Conservation (phyloP, 2,329 filamentous ascomycete genomes). For the Diaporthe humulicola region DNA sequence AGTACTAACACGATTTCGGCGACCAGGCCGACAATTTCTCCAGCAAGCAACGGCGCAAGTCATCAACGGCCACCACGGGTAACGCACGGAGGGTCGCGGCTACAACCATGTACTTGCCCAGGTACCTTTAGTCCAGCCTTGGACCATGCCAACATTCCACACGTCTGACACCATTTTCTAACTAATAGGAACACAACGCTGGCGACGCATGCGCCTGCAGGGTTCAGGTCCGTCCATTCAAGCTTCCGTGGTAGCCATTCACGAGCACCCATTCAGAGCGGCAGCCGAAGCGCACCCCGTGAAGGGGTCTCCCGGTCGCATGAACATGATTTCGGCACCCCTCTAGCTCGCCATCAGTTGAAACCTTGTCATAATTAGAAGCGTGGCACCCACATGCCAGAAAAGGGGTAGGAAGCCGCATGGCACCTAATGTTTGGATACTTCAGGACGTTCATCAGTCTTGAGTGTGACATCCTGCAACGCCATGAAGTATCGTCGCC, state of each 20-base stretch:
- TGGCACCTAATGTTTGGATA: constrained; percentile 28
- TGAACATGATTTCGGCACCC: constrained; percentile 39
- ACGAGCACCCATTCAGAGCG: constrained; percentile 20
- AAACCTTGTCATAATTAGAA: constrained; percentile 39
- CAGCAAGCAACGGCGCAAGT: constrained; percentile 29
- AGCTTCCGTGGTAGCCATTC: constrained; percentile 22
- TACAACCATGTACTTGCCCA: constrained; percentile 12
- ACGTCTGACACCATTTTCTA: constrained; percentile 29
- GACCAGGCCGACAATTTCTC: constrained; percentile 31
- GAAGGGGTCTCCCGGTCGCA: constrained; percentile 34
- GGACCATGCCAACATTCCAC: constrained; percentile 28
- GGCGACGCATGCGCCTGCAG: constrained; percentile 27
- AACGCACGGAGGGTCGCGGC: constrained; percentile 29
- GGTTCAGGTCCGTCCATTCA: constrained; percentile 4
- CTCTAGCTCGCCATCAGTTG: constrained; percentile 29
- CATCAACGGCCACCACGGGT: constrained; percentile 27
- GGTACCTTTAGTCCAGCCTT: constrained; percentile 21
- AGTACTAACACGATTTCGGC: constrained; percentile 29
- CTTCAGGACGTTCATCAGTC: constrained; percentile 26
- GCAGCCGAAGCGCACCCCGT: constrained; percentile 24
- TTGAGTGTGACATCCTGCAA: constrained; percentile 31
- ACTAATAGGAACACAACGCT: constrained; percentile 22
- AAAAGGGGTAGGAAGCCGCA: constrained; percentile 32
- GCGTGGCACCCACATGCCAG: constrained; percentile 30
- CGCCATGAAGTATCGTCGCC: constrained; percentile 28